Conservation (phyloP, 345 rosid species). For the Syzygium jambos region DNA sequence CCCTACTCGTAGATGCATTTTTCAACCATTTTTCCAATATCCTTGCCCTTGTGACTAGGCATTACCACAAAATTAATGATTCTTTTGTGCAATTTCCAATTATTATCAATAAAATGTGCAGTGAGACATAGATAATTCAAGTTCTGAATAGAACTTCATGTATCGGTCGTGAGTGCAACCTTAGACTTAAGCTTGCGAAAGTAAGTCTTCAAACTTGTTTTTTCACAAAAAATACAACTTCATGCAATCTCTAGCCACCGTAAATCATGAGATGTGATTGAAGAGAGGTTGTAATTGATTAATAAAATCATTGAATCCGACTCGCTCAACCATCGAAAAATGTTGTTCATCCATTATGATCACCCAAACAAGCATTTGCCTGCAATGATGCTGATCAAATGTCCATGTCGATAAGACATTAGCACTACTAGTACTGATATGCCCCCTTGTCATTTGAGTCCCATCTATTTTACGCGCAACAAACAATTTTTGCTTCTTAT, state of each 20-base stretch:
- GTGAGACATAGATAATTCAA: no score
- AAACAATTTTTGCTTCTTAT: background rate
- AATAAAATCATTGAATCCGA: background rate
- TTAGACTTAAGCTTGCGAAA: no score
- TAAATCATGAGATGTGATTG: background rate
- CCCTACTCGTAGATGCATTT: background rate
- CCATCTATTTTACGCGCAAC: fast-evolving
- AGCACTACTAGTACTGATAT: background rate
- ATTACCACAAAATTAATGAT: background rate
- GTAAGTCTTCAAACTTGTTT: background rate
- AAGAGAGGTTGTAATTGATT: background rate
- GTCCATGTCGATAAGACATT: no score
- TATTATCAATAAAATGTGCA: background rate
- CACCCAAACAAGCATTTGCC: background rate
- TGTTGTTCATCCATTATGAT: background rate
- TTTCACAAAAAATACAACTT: background rate
- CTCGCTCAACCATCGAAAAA: fast-evolving
- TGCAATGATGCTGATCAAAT: background rate
- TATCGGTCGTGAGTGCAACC: no score
- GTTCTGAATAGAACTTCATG: no score
- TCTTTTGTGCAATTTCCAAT: background rate
- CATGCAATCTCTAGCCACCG: background rate
- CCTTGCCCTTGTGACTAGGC: background rate
- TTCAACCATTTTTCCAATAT: background rate
- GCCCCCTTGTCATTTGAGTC: background rate